Percentiles rank a stretch among this genome's conserved stretches.
Evolutionary conservation across 371 early-diverging fungal genomes (phyloP).

Genomic region (Gilbertella persicaria): DNA sequence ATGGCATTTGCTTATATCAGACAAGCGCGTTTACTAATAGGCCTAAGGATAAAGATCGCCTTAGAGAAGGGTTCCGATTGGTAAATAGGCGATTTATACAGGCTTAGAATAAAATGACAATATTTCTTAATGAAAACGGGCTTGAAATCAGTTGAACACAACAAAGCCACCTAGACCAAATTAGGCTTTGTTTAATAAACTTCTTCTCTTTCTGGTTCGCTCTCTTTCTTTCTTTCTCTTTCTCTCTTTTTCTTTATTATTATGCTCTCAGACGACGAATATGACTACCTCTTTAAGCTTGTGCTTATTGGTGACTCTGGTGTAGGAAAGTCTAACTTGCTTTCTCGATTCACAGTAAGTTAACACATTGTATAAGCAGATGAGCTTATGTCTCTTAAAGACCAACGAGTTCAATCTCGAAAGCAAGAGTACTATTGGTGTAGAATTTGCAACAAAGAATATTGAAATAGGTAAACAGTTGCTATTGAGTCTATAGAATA

Average conservation of each 20-base stretch:
- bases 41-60: no score
- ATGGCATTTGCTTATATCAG: no score
- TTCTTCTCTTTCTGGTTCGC: background rate
- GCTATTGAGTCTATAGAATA: no score
- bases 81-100: no score
- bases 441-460: conserved; percentile 58
- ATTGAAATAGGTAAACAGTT: conserved; percentile 74
- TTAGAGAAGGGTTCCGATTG: no score
- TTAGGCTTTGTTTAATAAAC: conserved; percentile 6
- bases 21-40: no score
- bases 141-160: conserved; percentile 13
- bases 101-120: no score
- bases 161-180: conserved; percentile 19
- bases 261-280: conserved; percentile 40
- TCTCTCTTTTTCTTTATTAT: conserved; percentile 1
- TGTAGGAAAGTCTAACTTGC: conserved; percentile 51
- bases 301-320: conserved; percentile 51
- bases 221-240: conserved; percentile 4
- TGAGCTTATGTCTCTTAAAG: conserved; percentile 15
- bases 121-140: no score
- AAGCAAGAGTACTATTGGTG: conserved; percentile 98
- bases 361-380: background rate
- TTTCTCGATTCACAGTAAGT: conserved; percentile 45
- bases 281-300: conserved; percentile 55
- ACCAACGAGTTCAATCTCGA: conserved; percentile 97